Base-by-base conservation (phyloP, 177 flowering plant genomes). In the Telopea speciosissima region DNA sequence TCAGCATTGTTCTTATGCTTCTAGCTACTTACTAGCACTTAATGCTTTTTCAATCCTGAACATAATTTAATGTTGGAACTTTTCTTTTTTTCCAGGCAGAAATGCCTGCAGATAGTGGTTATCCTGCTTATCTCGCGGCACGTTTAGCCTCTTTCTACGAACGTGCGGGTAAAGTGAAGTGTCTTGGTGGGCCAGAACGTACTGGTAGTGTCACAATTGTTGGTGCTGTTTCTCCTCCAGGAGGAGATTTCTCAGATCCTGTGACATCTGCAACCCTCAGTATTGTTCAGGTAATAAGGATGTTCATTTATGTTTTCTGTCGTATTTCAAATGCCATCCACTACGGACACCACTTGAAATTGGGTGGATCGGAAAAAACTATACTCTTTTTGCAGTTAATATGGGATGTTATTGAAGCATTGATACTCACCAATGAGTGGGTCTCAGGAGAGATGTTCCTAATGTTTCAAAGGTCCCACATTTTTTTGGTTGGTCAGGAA, bases 81-180 rank as follows among this genome's bases (percentile, higher is more conserved):
- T 5, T 72, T 71, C 80, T 60, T 70, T 60, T 70, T 36, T n/a
- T 82, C 26, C 85, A 92, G 99, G 99, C 99, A 59, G 99, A 95
- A 79, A 95, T 95, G 99, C 99, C 99, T 59, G 99, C 97, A 21
- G 99, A 95, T 80, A 92, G 97, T 86, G 99, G 99, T 73, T 95
- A 95, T 75, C 99, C 99, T 81, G 99, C 99, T 77, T 95, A 95
- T 73, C 74, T 95, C 77, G 99, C 99, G 40, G 97, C 99, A 49
- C 94, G 97, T 78, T 85, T 95, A 68, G 99, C 99, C 28, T 92
- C 97, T 26, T 95, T 95, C 80, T 95, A 95, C 74, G 99, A 95
- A 75, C 97, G 99, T 80, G 97, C 99, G 76, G 99, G 99, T 72
- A 95, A 95, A 85, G 99, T 95, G 70, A 95, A 91, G 81, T 95